A percentile compares a stretch with the other conserved stretches of the same genome.
phyloP scores from a whole-genome alignment of 139 green algal genomes.

The Tetratostichococcus sp. region DNA sequence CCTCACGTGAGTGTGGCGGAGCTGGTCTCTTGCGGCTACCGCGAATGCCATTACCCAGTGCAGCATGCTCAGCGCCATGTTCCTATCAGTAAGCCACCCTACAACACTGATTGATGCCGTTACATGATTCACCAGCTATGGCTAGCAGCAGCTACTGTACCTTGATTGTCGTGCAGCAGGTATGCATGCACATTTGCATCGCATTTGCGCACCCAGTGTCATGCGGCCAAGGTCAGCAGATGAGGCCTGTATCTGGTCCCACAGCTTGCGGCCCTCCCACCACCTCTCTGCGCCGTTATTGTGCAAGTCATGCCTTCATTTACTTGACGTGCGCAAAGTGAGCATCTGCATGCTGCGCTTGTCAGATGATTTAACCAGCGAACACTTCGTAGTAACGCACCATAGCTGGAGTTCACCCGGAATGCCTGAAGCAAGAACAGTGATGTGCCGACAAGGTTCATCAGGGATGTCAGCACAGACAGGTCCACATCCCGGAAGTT shows the following conservation, averaged over 20 bases:
- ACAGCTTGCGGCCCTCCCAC: background rate
- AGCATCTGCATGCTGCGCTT: no score
- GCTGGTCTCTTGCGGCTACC: background rate
- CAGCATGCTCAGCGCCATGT: background rate
- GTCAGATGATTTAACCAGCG: no score
- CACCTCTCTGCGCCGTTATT: background rate
- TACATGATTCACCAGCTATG: no score
- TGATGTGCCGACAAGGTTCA: background rate
- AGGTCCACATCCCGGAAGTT: background rate
- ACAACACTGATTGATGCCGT: background rate
- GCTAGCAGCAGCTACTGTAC: no score
- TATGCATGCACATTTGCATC: no score
- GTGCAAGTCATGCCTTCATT: background rate
- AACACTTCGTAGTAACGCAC: no score
- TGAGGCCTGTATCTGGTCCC: background rate
- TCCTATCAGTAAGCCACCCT: slow-evolving; percentile 3
- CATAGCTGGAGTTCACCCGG: background rate
- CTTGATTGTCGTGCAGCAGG: no score
- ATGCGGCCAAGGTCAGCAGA: background rate
- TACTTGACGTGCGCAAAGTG: no score
- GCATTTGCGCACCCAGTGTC: background rate
- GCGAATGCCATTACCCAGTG: slow-evolving; percentile 1
- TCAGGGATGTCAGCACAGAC: background rate
- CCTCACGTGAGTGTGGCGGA: background rate
- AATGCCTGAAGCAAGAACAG: background rate